A percentile compares a stretch with the other conserved stretches of the same genome.
Evolutionary conservation across 2,329 filamentous ascomycete genomes (phyloP).

Genomic region (Albifimbria verrucaria): DNA sequence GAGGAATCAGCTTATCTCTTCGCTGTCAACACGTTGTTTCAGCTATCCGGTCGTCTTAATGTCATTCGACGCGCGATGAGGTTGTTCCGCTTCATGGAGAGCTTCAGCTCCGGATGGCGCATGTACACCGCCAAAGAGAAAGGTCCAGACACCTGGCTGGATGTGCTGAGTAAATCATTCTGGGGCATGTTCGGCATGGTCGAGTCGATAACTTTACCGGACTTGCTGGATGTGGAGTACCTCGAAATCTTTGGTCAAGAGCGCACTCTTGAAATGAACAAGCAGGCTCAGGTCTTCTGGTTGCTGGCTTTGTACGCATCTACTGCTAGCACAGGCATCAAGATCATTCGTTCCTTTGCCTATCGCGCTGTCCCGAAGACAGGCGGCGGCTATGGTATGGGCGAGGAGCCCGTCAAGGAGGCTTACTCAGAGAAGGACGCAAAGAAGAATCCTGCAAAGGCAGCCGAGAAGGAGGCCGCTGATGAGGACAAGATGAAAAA

Average conservation of each 20-base stretch:
- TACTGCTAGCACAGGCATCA: slow-evolving; percentile 38
- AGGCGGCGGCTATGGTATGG: slow-evolving; percentile 23
- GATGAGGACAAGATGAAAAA: slow-evolving; percentile 21
- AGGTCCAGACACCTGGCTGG: slow-evolving; percentile 42
- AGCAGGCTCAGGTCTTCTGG: slow-evolving; percentile 69
- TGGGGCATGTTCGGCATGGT: slow-evolving; percentile 65
- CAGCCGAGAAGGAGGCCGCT: slow-evolving; percentile 10
- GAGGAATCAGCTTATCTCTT: slow-evolving; percentile 17
- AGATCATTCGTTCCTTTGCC: slow-evolving; percentile 34
- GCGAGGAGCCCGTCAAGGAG: slow-evolving; percentile 15
- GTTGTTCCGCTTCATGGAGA: slow-evolving; percentile 64
- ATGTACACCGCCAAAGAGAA: slow-evolving; percentile 29
- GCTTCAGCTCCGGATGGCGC: slow-evolving; percentile 49
- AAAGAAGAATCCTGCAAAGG: slow-evolving; percentile 3
- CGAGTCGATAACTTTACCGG: slow-evolving; percentile 61
- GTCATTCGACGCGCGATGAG: slow-evolving; percentile 61
- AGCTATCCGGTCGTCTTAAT: slow-evolving; percentile 40
- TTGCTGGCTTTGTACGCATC: slow-evolving; percentile 58
- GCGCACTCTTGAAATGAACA: slow-evolving; percentile 41
- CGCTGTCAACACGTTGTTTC: slow-evolving; percentile 27
- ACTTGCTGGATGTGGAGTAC: slow-evolving; percentile 41
- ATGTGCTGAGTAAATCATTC: slow-evolving; percentile 54
- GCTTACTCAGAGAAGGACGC: slow-evolving; percentile 9
- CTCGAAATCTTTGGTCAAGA: slow-evolving; percentile 51
- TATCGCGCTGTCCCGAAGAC: slow-evolving; percentile 30